phyloP scores from a whole-genome alignment of 2,329 filamentous ascomycete species.

The Colletotrichum sp. region DNA sequence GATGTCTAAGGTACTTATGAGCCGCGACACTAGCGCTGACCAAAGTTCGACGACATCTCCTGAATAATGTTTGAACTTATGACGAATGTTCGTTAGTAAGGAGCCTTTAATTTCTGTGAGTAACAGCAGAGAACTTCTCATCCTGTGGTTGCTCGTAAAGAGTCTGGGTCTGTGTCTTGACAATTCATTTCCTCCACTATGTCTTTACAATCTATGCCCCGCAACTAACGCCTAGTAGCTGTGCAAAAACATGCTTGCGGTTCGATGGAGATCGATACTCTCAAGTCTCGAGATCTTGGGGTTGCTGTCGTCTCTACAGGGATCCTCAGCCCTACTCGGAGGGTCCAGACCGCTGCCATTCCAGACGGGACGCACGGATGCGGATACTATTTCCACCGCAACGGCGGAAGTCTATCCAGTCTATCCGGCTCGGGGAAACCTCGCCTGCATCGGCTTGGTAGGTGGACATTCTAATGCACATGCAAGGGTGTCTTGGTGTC shows the following conservation, averaged over 20 bases:
- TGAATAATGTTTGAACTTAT: not conserved
- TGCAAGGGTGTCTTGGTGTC: not conserved
- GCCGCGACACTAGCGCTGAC: not conserved
- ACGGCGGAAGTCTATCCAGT: not conserved
- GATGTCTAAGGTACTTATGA: not conserved
- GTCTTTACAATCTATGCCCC: not conserved
- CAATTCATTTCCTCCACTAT: not conserved
- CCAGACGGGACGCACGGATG: not conserved
- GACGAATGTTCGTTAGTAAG: not conserved
- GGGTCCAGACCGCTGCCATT: not conserved
- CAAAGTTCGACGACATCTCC: not conserved
- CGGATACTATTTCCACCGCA: not conserved
- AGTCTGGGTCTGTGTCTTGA: not conserved
- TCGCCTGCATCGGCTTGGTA: not conserved
- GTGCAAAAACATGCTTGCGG: not conserved
- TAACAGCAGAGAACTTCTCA: not conserved
- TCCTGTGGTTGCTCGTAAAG: rapidly evolving
- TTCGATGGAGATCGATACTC: not conserved
- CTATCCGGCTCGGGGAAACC: not conserved
- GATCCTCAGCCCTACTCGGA: not conserved
- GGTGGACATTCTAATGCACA: not conserved
- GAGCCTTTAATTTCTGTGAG: not conserved
- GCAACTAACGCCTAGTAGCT: not conserved
- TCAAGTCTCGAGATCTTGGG: not conserved
- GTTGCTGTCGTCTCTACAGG: not conserved